phyloP scores from a whole-genome alignment of 371 early-diverging fungal genomes.

The Actinomortierella wolfii region DNA sequence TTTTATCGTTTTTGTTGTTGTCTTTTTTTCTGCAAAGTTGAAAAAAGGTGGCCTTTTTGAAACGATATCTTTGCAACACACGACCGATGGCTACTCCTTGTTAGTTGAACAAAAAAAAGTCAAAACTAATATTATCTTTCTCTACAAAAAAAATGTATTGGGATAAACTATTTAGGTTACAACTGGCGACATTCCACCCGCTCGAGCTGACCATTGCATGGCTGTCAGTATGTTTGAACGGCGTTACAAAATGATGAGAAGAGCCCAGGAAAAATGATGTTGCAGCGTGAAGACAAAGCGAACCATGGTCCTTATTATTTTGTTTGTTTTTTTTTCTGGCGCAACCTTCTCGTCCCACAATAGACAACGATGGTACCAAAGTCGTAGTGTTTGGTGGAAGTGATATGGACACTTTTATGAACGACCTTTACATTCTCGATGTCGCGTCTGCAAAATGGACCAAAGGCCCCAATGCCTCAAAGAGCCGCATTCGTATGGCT shows the following conservation, averaged over 20 bases:
- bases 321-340: background rate
- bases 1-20: background rate
- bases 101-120: too few species aligned
- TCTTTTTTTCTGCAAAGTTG: too few species aligned
- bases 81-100: too few species aligned
- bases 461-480: constrained; percentile 11
- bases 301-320: too few species aligned
- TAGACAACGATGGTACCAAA: constrained; percentile 37
- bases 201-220: constrained; percentile 38
- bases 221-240: constrained; percentile 14
- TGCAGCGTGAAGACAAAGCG: too few species aligned
- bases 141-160: too few species aligned
- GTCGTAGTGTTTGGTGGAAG: constrained; percentile 30
- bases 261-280: too few species aligned
- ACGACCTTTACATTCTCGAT: constrained; percentile 11
- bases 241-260: too few species aligned
- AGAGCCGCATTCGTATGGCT: constrained; percentile 16
- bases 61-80: too few species aligned
- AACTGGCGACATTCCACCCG: constrained; percentile 23
- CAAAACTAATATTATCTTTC: too few species aligned
- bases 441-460: constrained; percentile 16
- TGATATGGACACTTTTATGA: constrained; percentile 13
- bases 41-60: too few species aligned
- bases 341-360: background rate
- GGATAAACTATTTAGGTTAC: too few species aligned